These are phyloP conservation scores for Scedosporium boydii DNA, from an alignment of 2,329 filamentous ascomycete species.

Conservation along the genomic window DNA sequence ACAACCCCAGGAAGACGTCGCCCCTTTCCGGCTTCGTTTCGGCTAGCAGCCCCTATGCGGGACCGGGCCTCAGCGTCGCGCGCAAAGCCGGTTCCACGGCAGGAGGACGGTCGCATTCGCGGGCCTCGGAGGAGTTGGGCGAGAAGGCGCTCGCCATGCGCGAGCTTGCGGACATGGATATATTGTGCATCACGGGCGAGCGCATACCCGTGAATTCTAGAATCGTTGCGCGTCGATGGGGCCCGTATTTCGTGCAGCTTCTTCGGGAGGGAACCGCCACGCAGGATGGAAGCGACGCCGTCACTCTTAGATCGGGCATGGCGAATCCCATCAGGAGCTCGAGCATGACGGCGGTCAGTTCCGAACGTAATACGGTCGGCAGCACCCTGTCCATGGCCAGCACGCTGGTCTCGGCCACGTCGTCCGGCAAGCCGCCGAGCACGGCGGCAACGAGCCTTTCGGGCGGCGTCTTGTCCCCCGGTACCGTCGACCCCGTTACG, in stretches of 20 bases:
- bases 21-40: conserved; percentile 80
- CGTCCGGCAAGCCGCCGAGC: conserved; percentile 29
- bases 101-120: conserved; percentile 66
- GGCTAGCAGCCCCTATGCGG: conserved; percentile 61
- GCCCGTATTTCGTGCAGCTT: conserved; percentile 89
- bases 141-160: conserved; percentile 67
- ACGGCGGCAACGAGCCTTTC: conserved; percentile 35
- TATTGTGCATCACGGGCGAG: conserved; percentile 83
- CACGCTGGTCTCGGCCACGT: conserved; percentile 28
- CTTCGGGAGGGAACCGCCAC: conserved; percentile 70
- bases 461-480: conserved; percentile 22
- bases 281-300: conserved; percentile 63
- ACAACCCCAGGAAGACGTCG: conserved; percentile 73
- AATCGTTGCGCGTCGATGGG: conserved; percentile 81
- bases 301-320: conserved; percentile 60
- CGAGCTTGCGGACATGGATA: conserved; percentile 95
- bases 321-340: conserved; percentile 61
- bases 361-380: conserved; percentile 41
- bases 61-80: conserved; percentile 44
- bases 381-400: conserved; percentile 37
- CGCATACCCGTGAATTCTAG: conserved; percentile 90
- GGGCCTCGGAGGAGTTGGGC: conserved; percentile 76
- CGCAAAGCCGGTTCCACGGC: conserved; percentile 56
- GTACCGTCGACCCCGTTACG: conserved; percentile 29
- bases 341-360: conserved; percentile 74